A percentile compares a stretch with the other conserved stretches of the same genome.
Evolutionary conservation across 495 filamentous ascomycete species (phyloP).

Genomic region (Penicillium fimorum): DNA sequence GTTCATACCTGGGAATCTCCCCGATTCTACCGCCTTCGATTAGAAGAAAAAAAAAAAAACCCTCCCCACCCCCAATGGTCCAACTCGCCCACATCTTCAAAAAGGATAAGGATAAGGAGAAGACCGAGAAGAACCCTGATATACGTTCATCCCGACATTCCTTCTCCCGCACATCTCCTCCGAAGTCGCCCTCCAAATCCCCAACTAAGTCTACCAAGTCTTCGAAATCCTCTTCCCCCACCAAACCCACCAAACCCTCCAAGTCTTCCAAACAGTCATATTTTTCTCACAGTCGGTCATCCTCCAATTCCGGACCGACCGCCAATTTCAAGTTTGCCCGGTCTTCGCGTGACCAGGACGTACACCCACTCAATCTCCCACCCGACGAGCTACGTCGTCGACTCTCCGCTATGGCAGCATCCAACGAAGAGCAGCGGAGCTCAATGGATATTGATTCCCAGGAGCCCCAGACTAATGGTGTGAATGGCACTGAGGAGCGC

Average conservation of each 20-base stretch:
- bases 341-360: conserved; percentile 62
- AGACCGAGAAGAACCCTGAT: conserved; percentile 14
- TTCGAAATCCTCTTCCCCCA: conserved; percentile 18
- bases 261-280: conserved; percentile 32
- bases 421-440: conserved; percentile 53
- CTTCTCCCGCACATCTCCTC: conserved; percentile 22
- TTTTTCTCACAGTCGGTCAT: conserved; percentile 37
- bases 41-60: conserved; percentile 27
- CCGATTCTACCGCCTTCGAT: conserved; percentile 51
- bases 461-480: conserved; percentile 50
- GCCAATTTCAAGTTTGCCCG: conserved; percentile 20
- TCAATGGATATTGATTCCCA: conserved; percentile 75
- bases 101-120: conserved; percentile 39
- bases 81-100: conserved; percentile 42
- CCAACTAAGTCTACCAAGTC: conserved; percentile 15
- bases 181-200: conserved; percentile 18
- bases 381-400: conserved; percentile 76
- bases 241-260: conserved; percentile 27
- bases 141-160: conserved; percentile 24
- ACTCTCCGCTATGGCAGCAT: conserved; percentile 67
- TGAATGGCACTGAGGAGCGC: conserved; percentile 51
- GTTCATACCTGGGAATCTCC: conserved; percentile 34
- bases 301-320: conserved; percentile 26
- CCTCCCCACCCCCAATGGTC: conserved; percentile 28
- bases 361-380: conserved; percentile 82